These are phyloP conservation scores for Fonsecaea pedrosoi DNA, from an alignment of 2,329 filamentous ascomycete genomes.

Conservation along the genomic window DNA sequence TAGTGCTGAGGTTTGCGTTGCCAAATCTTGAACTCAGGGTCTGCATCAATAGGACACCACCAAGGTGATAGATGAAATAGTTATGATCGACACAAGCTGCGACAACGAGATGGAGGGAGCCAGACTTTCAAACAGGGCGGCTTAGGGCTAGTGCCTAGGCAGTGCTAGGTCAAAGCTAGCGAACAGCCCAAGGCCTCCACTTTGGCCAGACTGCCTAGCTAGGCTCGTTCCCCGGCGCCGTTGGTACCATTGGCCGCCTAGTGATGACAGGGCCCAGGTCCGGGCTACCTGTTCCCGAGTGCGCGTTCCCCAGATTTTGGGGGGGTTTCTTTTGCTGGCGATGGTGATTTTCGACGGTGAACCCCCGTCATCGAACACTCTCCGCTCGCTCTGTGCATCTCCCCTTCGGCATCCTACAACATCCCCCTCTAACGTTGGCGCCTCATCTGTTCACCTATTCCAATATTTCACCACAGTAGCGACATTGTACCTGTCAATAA, in stretches of 20 bases:
- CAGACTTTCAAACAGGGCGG: not conserved
- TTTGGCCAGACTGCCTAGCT: not conserved
- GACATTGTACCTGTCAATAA: not conserved
- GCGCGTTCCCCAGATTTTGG: constrained; percentile 1
- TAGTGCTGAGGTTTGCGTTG: not conserved
- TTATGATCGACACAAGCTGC: not conserved
- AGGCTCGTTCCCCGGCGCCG: not conserved
- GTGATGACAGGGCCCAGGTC: not conserved
- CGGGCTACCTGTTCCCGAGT: not conserved
- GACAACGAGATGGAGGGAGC: not conserved
- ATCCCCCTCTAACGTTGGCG: not conserved
- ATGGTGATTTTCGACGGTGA: not conserved
- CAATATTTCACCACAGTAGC: not conserved
- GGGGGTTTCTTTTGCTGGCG: not conserved
- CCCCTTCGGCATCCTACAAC: not conserved
- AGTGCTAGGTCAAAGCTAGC: not conserved
- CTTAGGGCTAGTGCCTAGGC: not conserved
- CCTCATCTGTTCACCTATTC: not conserved
- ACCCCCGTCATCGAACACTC: not conserved
- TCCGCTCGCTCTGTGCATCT: not conserved
- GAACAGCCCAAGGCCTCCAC: not conserved
- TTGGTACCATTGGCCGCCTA: not conserved
- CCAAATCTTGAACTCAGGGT: not conserved
- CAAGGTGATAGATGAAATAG: not conserved
- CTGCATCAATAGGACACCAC: not conserved